Conservation (phyloP, 371 early-diverging fungal species). For the Rhizopus sp. region DNA sequence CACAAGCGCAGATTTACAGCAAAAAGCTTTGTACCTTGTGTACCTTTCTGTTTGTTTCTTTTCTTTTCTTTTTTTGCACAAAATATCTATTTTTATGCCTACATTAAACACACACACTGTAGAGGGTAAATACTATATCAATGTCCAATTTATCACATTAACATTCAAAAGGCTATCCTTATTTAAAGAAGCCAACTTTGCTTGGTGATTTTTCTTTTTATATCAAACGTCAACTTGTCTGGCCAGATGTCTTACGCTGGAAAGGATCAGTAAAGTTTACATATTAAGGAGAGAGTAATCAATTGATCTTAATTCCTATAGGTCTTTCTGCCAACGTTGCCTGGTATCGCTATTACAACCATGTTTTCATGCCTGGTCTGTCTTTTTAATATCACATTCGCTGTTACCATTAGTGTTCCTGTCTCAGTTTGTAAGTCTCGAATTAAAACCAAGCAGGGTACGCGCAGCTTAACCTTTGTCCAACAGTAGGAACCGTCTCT, state of each 20-base stretch:
- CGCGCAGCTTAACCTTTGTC: not conserved
- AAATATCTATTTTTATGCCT: constrained; percentile 15
- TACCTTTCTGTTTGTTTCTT: not conserved
- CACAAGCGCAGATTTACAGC: not conserved
- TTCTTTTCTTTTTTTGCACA: constrained; percentile 9
- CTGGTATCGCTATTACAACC: constrained; percentile 31
- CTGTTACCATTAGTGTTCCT: constrained; percentile 32
- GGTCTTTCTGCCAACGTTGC: constrained; percentile 40
- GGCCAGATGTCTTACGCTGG: constrained; percentile 50
- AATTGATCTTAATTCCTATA: constrained; percentile 4
- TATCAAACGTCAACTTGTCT: constrained; percentile 19
- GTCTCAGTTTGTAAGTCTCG: constrained; percentile 40
- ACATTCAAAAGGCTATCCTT: constrained; percentile 16
- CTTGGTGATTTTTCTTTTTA: constrained; percentile 11
- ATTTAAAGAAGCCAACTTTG: constrained; percentile 17
- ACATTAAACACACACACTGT: constrained; percentile 19
- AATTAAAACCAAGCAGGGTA: constrained; percentile 1
- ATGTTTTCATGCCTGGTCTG: constrained; percentile 32
- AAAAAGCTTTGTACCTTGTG: constrained; percentile 5
- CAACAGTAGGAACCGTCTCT: constrained; percentile 52
- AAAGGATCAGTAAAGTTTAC: constrained; percentile 38
- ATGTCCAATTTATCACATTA: constrained; percentile 1
- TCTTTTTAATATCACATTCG: constrained; percentile 25
- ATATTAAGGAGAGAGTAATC: not conserved
- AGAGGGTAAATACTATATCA: constrained; percentile 16